Evolutionary conservation across 495 filamentous ascomycete genomes (phyloP).

Genomic region (Penicillium dipodomyicola): DNA sequence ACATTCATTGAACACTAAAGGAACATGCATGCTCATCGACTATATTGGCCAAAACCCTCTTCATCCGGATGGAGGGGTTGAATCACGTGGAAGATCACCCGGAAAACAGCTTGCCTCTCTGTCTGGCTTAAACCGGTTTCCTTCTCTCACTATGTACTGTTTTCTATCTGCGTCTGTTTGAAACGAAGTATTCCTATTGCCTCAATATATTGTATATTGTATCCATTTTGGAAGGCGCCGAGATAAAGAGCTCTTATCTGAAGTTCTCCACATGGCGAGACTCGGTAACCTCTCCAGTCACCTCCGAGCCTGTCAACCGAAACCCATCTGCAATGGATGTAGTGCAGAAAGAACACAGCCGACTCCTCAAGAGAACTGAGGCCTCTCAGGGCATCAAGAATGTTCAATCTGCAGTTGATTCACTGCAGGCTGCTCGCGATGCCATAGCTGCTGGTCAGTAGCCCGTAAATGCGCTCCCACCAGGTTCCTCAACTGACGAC

Average conservation of each 20-base stretch:
- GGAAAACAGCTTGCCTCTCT: neutral
- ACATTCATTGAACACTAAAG: too few species aligned
- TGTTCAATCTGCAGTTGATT: conserved; percentile 76
- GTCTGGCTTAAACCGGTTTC: neutral
- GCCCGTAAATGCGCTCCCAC: conserved; percentile 8
- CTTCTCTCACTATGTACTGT: neutral
- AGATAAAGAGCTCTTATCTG: conserved; percentile 4
- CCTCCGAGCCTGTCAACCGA: conserved; percentile 19
- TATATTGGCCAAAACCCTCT: too few species aligned
- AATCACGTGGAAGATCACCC: conserved; percentile 2
- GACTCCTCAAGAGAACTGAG: conserved; percentile 66
- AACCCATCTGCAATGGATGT: conserved; percentile 54
- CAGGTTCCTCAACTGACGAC: conserved; percentile 15
- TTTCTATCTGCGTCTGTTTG: too few species aligned
- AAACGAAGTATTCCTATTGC: neutral
- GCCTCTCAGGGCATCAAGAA: conserved; percentile 66
- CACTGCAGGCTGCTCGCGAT: conserved; percentile 69
- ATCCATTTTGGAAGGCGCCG: neutral
- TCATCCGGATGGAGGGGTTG: neutral
- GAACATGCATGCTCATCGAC: neutral
- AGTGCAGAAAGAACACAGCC: conserved; percentile 70
- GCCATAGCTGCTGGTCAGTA: conserved; percentile 61
- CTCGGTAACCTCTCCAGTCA: conserved; percentile 26
- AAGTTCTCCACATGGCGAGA: conserved; percentile 15
- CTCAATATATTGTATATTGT: neutral